phyloP scores from a whole-genome alignment of 176 grass and related monocot genomes.

The Thinopyrum elongatum region DNA sequence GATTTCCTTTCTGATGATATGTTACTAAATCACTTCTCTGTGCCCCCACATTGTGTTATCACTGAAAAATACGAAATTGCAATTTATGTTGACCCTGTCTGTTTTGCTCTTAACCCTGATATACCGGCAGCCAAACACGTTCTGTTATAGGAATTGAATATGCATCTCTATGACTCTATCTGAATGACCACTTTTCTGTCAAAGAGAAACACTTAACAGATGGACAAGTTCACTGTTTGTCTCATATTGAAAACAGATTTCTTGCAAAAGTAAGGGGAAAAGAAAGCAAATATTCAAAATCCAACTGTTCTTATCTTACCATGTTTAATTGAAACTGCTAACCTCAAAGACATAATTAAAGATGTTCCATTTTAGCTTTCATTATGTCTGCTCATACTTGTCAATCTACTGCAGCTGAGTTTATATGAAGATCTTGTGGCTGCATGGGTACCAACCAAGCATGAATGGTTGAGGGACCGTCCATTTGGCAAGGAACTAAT shows the following conservation, averaged over 20 bases:
- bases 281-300: too few species aligned
- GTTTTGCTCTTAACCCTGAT: conserved; percentile 2
- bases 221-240: not conserved
- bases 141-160: not conserved
- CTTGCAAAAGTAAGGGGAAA: not conserved
- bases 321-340: not conserved
- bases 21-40: not conserved
- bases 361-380: not conserved
- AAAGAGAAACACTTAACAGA: not conserved
- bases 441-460: conserved; percentile 75
- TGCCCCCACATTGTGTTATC: not conserved
- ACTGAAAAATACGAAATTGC: not conserved
- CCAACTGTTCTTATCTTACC: not conserved
- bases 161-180: not conserved
- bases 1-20: not conserved
- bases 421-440: conserved; percentile 96
- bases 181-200: not conserved
- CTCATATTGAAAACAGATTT: not conserved
- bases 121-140: not conserved
- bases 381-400: conserved; percentile 22
- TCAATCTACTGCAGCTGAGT: conserved; percentile 74
- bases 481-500: conserved; percentile 72
- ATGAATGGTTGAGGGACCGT: conserved; percentile 73
- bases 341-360: not conserved
- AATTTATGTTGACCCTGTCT: not conserved